Percentiles rank a stretch among this genome's conserved stretches.
Evolutionary conservation across 2,329 filamentous ascomycete genomes (phyloP).

Genomic region (Periconia macrospinosa): DNA sequence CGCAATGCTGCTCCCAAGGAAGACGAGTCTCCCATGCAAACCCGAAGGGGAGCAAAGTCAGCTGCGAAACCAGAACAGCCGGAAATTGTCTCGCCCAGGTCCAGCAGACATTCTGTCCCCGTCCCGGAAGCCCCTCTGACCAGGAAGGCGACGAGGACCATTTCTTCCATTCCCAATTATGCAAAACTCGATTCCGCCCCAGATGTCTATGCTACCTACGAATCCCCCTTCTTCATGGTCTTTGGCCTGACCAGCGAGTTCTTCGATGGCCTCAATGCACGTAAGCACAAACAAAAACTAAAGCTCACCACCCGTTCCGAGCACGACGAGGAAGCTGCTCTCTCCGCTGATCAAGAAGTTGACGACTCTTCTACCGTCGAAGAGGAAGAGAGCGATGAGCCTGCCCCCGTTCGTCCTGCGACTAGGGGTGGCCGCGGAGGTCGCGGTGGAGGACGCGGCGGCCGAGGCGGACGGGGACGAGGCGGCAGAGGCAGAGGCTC

Average conservation of each 20-base stretch:
- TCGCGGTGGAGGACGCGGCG: slow-evolving; percentile 29
- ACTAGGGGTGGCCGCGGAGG: slow-evolving; percentile 29
- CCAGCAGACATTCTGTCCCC: slow-evolving; percentile 21
- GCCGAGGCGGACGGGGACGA: slow-evolving; percentile 26
- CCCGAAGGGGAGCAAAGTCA: slow-evolving; percentile 37
- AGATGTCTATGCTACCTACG: slow-evolving; percentile 35
- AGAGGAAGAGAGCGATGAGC: slow-evolving; percentile 27
- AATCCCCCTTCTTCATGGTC: slow-evolving; percentile 36
- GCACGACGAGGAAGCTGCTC: slow-evolving; percentile 15
- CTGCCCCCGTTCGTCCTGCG: slow-evolving; percentile 10
- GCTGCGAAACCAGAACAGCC: slow-evolving; percentile 30
- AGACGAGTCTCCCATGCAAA: slow-evolving; percentile 37
- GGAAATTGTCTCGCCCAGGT: slow-evolving; percentile 27
- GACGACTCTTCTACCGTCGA: slow-evolving; percentile 10
- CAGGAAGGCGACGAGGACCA: slow-evolving; percentile 40
- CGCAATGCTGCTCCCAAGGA: slow-evolving; percentile 27
- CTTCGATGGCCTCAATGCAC: slow-evolving; percentile 28
- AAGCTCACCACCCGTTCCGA: neutral
- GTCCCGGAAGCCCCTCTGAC: slow-evolving; percentile 26
- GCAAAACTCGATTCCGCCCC: slow-evolving; percentile 25
- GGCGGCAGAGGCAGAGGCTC: slow-evolving; percentile 31
- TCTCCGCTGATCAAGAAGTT: slow-evolving; percentile 15
- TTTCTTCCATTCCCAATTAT: slow-evolving; percentile 39
- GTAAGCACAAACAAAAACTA: slow-evolving; percentile 11
- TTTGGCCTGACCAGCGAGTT: slow-evolving; percentile 38